These are phyloP conservation scores for Paratinospora sagittata DNA, from an alignment of 164 flowering plant genomes.

Conservation along the genomic window DNA sequence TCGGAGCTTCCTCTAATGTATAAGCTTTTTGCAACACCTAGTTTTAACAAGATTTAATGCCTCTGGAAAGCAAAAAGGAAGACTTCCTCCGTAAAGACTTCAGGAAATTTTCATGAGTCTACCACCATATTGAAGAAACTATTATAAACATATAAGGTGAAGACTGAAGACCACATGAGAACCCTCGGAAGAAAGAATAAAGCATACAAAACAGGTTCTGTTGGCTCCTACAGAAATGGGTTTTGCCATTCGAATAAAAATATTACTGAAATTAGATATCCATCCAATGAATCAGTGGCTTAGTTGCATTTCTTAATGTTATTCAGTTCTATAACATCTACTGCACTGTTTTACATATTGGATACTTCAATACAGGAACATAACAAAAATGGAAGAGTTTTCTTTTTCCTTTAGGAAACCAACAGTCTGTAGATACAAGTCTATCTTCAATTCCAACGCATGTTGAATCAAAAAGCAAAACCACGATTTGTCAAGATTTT, in stretches of 20 bases:
- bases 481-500: too few species aligned
- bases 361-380: neutral
- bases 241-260: neutral
- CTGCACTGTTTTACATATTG: neutral
- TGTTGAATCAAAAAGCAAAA: neutral
- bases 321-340: neutral
- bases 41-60: too few species aligned
- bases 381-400: too few species aligned
- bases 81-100: too few species aligned
- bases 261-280: neutral
- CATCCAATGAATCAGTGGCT: neutral
- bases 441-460: neutral
- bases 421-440: too few species aligned
- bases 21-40: too few species aligned
- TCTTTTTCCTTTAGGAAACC: too few species aligned
- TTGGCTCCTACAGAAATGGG: neutral
- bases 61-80: too few species aligned
- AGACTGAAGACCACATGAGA: neutral
- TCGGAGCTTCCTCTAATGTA: too few species aligned
- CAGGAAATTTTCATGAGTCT: too few species aligned
- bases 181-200: neutral
- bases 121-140: too few species aligned
- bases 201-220: neutral
- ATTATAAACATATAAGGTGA: too few species aligned
- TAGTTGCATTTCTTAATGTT: neutral